These are phyloP conservation scores for Myriosclerotinia duriaeana DNA, from an alignment of 2,329 filamentous ascomycete genomes.

Conservation along the genomic window DNA sequence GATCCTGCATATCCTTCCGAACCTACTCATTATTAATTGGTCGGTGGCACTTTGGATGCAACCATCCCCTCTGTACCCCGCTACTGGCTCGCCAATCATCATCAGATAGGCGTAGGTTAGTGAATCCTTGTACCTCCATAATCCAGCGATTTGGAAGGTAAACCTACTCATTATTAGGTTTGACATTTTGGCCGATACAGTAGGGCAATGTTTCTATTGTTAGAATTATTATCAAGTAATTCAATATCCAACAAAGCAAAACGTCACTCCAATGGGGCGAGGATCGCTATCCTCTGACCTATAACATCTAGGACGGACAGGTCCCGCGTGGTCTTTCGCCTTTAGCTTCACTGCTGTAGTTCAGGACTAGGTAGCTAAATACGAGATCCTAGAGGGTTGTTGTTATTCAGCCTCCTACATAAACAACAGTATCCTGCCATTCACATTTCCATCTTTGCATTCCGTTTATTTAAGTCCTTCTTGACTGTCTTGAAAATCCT, in stretches of 20 bases:
- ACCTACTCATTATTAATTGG: neutral
- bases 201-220: neutral
- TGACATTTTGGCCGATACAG: neutral
- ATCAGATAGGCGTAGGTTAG: neutral
- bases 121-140: neutral
- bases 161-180: neutral
- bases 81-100: neutral
- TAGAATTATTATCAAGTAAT: neutral
- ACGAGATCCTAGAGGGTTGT: neutral
- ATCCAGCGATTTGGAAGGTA: constrained; percentile 3
- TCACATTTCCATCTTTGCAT: neutral
- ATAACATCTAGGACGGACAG: neutral
- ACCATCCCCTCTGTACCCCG: neutral
- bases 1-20: constrained; percentile 4
- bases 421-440: constrained; percentile 5
- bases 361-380: neutral
- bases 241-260: neutral
- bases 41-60: neutral
- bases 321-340: neutral
- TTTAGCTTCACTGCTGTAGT: neutral
- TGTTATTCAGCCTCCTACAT: neutral
- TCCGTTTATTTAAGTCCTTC: neutral
- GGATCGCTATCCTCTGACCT: neutral
- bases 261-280: neutral
- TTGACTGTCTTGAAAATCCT: neutral